These are phyloP conservation scores for Lachancea waltii DNA, from an alignment of 805 yeast species.

Conservation along the genomic window DNA sequence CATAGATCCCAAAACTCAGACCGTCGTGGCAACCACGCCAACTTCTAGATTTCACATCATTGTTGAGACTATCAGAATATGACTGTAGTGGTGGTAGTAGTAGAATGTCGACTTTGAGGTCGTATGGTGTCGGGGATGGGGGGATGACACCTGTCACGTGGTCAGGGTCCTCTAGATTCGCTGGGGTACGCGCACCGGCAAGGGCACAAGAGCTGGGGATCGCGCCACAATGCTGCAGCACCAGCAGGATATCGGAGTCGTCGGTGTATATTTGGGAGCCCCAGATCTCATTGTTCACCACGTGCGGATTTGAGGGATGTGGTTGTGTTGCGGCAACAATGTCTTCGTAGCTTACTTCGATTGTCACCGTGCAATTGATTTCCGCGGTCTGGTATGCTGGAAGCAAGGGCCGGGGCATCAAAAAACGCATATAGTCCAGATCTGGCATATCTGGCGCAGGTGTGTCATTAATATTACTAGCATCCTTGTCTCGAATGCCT, in stretches of 20 bases:
- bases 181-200: conserved; percentile 34
- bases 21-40: conserved; percentile 81
- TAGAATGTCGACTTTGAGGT: conserved; percentile 31
- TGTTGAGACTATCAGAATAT: conserved; percentile 59
- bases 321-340: conserved; percentile 27
- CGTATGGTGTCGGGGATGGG: conserved; percentile 18
- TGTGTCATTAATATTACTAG: too few relatives aligned
- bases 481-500: conserved; percentile 12
- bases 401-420: conserved; percentile 23
- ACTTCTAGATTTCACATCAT: conserved; percentile 66
- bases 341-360: conserved; percentile 21
- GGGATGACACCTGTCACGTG: conserved; percentile 28
- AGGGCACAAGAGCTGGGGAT: conserved; percentile 32
- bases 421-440: conserved; percentile 9
- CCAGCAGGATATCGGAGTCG: conserved; percentile 78
- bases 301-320: conserved; percentile 37
- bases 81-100: conserved; percentile 62
- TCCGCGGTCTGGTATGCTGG: conserved; percentile 18
- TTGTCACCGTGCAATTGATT: conserved; percentile 20
- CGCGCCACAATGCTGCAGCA: conserved; percentile 69
- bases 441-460: conserved; percentile 4
- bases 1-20: conserved; percentile 56
- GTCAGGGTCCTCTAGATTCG: conserved; percentile 31
- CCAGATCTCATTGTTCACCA: conserved; percentile 60
- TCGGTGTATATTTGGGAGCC: conserved; percentile 92